Percentiles rank a stretch among this genome's conserved stretches.
phyloP scores from a whole-genome alignment of 1,139 yeast genomes.

The Candida labiduridarum region DNA sequence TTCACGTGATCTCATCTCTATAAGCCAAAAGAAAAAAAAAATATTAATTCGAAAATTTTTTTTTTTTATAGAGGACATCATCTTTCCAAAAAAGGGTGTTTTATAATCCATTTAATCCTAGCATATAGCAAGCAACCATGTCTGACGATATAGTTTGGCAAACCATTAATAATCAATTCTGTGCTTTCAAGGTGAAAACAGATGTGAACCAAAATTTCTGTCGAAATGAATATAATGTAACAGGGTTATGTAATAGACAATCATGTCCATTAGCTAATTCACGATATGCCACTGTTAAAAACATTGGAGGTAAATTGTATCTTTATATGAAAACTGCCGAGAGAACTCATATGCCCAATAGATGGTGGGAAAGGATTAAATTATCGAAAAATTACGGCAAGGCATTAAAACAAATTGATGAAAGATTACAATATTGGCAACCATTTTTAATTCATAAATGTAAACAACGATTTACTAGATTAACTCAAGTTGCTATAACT shows the following conservation, averaged over 20 bases:
- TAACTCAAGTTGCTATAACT: constrained; percentile 95
- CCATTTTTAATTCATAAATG: constrained; percentile 89
- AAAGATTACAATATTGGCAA: constrained; percentile 89
- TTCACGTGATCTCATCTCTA: constrained; percentile 9
- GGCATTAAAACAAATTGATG: constrained; percentile 87
- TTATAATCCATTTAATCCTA: neutral
- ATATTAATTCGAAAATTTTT: neutral
- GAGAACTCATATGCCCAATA: constrained; percentile 92
- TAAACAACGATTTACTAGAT: constrained; percentile 90
- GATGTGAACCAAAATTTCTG: constrained; percentile 82
- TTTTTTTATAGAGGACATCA: constrained; percentile 1
- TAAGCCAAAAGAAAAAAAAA: neutral
- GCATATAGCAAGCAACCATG: constrained; percentile 23
- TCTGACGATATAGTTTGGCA: constrained; percentile 82
- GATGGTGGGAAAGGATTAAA: constrained; percentile 91
- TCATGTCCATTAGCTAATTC: constrained; percentile 97
- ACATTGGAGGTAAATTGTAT: constrained; percentile 83
- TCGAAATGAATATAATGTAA: constrained; percentile 84
- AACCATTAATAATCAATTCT: constrained; percentile 85
- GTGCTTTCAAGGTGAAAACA: constrained; percentile 83
- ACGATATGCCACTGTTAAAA: constrained; percentile 91
- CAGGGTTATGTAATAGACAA: constrained; percentile 89
- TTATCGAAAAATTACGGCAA: constrained; percentile 84
- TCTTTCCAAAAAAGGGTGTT: neutral
- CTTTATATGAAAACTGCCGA: constrained; percentile 97